Evolutionary conservation across 2,329 filamentous ascomycete genomes (phyloP), one percentile per base, ranked within the genome.

Genomic region (Penicillium sp.): DNA sequence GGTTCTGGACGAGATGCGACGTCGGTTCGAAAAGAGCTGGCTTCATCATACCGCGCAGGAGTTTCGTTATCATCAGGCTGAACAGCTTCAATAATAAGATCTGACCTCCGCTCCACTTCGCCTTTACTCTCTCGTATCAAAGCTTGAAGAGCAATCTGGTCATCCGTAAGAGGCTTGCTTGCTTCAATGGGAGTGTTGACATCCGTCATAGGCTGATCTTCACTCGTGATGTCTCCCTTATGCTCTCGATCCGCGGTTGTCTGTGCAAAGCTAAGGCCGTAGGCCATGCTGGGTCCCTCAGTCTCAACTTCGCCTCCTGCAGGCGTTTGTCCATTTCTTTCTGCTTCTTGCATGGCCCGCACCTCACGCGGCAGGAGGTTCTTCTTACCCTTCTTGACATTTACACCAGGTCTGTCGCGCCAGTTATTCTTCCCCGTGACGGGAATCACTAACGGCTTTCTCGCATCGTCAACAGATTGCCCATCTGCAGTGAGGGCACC

Each of bases 371-470:
- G 80, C n/a, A 83, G 66, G 10, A 77, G 60, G 58, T 78, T 81
- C 62, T 78, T 81, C 60, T 72, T 80, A 50, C 75, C 68, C 41
- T 57, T 84, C 75, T 72, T 79, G 78, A 39, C 80, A 39, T 60
- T 65, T 2, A 52, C 47, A 3, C 64, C 59, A 4, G 63, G 51
- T 5, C 65, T 57, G 41, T 69, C 61, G 35, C 65, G 62, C 48
- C 89, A 83, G 72, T 97, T 93, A 63, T 96, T 96, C 60, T 79
- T 82, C 58, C 82, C 86, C 67, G 87, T 86, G 45, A 89, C 85
- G 58, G 87, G 83, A 20, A 80, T 80, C 58, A 91, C 88, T 71
- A 89, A 79, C 50, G 84, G 80, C 58, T 84, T 73, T 26, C 67
- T 65, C 71, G 72, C 54, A 57, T 71, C 47, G 47, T 67, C 47